Evolutionary conservation across 2,329 filamentous ascomycete genomes (phyloP).

Genomic region (Cladobotryum protrusum): DNA sequence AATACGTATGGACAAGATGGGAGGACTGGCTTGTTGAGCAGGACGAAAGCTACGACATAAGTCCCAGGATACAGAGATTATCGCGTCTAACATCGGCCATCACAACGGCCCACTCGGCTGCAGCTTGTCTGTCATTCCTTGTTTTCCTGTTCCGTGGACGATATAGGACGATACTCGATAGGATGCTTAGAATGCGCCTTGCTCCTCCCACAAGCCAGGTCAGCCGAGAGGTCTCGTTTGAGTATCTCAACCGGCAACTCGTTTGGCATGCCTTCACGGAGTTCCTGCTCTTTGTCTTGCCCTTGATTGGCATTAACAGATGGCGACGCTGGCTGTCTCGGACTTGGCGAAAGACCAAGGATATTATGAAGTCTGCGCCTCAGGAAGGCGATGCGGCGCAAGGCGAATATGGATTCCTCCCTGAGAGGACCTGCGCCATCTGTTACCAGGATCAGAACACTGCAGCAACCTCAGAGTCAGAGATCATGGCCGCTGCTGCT

Average conservation of each 20-base stretch:
- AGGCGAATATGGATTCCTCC: conserved; percentile 78
- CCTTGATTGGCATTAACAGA: conserved; percentile 86
- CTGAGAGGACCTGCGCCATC: conserved; percentile 91
- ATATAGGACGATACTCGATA: conserved; percentile 85
- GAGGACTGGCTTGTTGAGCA: conserved; percentile 75
- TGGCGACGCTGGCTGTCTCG: conserved; percentile 88
- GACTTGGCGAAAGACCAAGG: conserved; percentile 75
- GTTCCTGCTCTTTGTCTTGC: conserved; percentile 94
- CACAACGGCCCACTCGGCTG: conserved; percentile 70
- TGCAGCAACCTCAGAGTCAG: conserved; percentile 61
- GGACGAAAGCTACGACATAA: conserved; percentile 64
- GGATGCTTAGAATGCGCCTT: conserved; percentile 75
- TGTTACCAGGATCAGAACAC: conserved; percentile 93
- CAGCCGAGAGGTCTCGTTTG: conserved; percentile 88
- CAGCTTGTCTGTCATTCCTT: conserved; percentile 78
- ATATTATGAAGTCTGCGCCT: conserved; percentile 48
- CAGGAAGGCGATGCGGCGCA: conserved; percentile 46
- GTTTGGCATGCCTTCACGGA: conserved; percentile 99
- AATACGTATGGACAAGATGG: conserved; percentile 89
- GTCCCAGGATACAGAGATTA: conserved; percentile 48
- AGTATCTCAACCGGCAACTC: conserved; percentile 93
- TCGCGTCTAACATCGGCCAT: conserved; percentile 62
- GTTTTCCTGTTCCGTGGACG: conserved; percentile 86
- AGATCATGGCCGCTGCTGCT: conserved; percentile 64
- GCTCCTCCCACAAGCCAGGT: conserved; percentile 80